Base-by-base conservation (phyloP, 768 basidiomycete genomes). In the Panaeolus papilionaceus region DNA sequence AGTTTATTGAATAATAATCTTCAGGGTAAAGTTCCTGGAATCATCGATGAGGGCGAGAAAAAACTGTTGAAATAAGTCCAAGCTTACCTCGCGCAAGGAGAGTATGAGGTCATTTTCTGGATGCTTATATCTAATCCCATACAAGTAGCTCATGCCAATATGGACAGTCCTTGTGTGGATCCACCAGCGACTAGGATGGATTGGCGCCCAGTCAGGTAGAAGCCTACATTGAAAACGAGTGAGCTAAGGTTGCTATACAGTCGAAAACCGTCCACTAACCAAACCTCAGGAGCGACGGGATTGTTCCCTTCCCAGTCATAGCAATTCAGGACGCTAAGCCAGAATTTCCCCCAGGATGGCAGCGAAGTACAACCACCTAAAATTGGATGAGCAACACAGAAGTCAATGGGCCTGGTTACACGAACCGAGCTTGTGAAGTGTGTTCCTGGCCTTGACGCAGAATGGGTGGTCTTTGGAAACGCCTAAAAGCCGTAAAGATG, bases 121-220 rank as follows among this genome's bases (percentile, higher is more conserved):
- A 76, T 88, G 86, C 71, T 86, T 83, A 75, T 85, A 93, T 58
- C 85, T 85, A 23, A 89, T 78, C 0, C 89, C 92, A 72, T 92
- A 94, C 6, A 94, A 83, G 71, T 92, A 93, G 69, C 91, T 90
- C 92, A 98, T 96, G 3, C 96, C 95, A 42, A 94, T 87, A 73
- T 94, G 97, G 51, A 93, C 94, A 42, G 88, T 90, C 12, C 97
- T 89, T 0, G 92, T 94, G 74, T 99, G 97, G 58, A 98, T 95
- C 97, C 97, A 99, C 96, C 96, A 99, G 69, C 86, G 85, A 77
- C 92, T 90, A 8, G 97, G 96, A 78, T 98, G 96, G 76, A 98
- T 87, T 12, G 96, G 95, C 3, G 92, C 67, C 91, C 91, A 94
- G 37, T 96, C 91, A 0, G 97, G 97, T 1, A 98, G 81, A 42